Base-by-base conservation (phyloP, 2,329 filamentous ascomycete species). In the Metarhizium humberi region DNA sequence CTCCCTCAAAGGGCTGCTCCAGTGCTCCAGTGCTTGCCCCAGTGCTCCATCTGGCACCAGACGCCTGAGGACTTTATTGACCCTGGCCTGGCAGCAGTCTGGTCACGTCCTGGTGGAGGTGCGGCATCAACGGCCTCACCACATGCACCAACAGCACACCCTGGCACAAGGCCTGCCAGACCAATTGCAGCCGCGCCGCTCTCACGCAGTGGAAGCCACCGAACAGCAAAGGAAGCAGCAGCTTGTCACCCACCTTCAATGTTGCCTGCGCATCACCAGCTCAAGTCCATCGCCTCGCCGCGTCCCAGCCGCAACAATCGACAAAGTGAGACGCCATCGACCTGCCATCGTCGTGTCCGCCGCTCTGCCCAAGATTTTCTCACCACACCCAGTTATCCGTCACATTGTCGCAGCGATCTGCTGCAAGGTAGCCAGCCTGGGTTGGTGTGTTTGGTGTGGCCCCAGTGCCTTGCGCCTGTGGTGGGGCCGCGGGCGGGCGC, bases 401-500 rank as follows among this genome's bases (percentile, higher is more conserved):
- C 55, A 50, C 48, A 52, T 36, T 52, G 55, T 43, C 49, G 43
- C 52, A 47, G 38, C 50, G 43, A 43, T 52, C 50, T 50, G 55
- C 50, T 38, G 50, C 55, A 55, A 16, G 50, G 30, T 50, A 47
- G 50, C 47, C 32, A 25, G 34, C 43, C 11, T 51, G 38, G 52
- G 38, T 6, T 50, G 52, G 51, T 34, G 45, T 53, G 54, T 48
- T 50, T 52, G 46, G 43, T 52, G 50, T 42, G 18, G 56, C 51
- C 48, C 43, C 54, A 53, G 52, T 54, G 54, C 55, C 53, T 49
- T 50, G 56, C 57, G 54, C 57, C 56, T 53, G 49, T 56, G 55
- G 56, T 59, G 61, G 60, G 58, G 56, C 60, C 52, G 51, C 50
- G 38, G 38, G 56, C 52, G 51, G 60, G 50, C 57, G 56, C 60